Percentiles rank a stretch among this genome's conserved stretches.
phyloP scores from a whole-genome alignment of 208 protist species.

The Herpetomonas tarakana region DNA sequence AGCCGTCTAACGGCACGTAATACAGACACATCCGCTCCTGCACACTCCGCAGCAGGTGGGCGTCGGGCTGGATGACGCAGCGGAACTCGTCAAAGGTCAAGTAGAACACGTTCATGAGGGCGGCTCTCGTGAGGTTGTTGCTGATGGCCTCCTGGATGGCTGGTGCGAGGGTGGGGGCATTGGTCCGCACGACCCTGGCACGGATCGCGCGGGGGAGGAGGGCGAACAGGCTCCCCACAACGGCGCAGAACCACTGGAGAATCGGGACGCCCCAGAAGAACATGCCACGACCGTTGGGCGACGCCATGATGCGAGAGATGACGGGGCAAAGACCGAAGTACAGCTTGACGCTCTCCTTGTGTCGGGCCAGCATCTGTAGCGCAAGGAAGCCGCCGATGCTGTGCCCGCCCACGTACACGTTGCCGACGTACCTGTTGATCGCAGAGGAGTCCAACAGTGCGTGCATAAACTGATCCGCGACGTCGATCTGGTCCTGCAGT shows the following conservation, averaged over 20 bases:
- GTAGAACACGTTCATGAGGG: slow-evolving; percentile 47
- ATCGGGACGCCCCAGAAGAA: slow-evolving; percentile 27
- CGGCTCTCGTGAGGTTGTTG: slow-evolving; percentile 17
- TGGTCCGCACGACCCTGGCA: slow-evolving; percentile 11
- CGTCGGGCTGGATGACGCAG: slow-evolving; percentile 47
- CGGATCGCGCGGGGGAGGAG: slow-evolving; percentile 23
- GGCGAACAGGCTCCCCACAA: slow-evolving; percentile 23
- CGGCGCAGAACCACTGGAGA: slow-evolving; percentile 27
- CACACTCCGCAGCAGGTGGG: slow-evolving; percentile 25
- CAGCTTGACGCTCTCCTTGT: slow-evolving; percentile 31
- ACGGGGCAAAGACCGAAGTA: slow-evolving; percentile 72
- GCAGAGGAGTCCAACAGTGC: slow-evolving; percentile 16
- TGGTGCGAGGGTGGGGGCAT: slow-evolving; percentile 16
- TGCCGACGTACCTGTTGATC: slow-evolving; percentile 31
- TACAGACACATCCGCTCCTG: slow-evolving; percentile 66
- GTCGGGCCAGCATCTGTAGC: slow-evolving; percentile 50
- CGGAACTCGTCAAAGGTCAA: slow-evolving; percentile 57
- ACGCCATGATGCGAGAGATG: slow-evolving; percentile 45
- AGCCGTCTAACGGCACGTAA: slow-evolving; percentile 60
- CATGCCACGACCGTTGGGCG: slow-evolving; percentile 49
- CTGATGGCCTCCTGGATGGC: slow-evolving; percentile 21
- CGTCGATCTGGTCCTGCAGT: slow-evolving; percentile 67
- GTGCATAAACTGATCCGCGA: slow-evolving; percentile 42
- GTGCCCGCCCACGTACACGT: slow-evolving; percentile 69
- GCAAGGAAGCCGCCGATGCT: slow-evolving; percentile 80